Conservation (phyloP, 257 asterid genomes). For the Salvia splendens region DNA sequence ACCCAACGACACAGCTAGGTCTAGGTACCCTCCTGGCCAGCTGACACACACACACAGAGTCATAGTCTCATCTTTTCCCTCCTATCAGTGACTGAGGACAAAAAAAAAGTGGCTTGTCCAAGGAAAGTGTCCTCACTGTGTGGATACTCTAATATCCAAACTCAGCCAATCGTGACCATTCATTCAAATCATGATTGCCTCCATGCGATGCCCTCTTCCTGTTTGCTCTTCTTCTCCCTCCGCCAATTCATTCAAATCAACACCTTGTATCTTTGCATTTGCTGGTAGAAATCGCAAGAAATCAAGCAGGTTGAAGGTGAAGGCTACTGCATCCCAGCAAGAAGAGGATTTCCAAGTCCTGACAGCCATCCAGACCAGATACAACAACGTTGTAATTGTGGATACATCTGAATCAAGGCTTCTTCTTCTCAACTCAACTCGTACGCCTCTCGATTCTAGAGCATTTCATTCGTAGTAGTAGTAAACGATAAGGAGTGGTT, state of each 20-base stretch:
- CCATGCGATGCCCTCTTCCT: constrained; percentile 9
- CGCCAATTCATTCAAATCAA: neutral
- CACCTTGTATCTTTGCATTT: neutral
- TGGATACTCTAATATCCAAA: neutral
- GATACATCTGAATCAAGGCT: constrained; percentile 60
- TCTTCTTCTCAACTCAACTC: constrained; percentile 68
- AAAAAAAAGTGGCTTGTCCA: too few relatives aligned
- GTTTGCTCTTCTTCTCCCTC: neutral
- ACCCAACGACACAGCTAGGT: too few relatives aligned
- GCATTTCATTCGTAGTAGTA: neutral
- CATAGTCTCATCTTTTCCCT: too few relatives aligned
- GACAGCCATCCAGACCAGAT: constrained; percentile 45
- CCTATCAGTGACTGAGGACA: too few relatives aligned
- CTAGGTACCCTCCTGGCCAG: too few relatives aligned
- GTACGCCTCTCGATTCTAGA: constrained; percentile 33
- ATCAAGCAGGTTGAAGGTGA: neutral
- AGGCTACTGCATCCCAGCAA: constrained; percentile 14
- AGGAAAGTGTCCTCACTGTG: too few relatives aligned
- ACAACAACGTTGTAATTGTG: constrained; percentile 58
- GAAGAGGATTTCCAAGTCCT: constrained; percentile 43
- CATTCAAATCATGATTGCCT: constrained; percentile 5
- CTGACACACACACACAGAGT: too few relatives aligned
- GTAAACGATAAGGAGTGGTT: neutral
- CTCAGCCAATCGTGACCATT: neutral
- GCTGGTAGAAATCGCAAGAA: neutral